Evolutionary conservation across 441 rosid genomes (phyloP), one percentile per base, ranked within the genome.

Genomic region (Erodium trifolium): DNA sequence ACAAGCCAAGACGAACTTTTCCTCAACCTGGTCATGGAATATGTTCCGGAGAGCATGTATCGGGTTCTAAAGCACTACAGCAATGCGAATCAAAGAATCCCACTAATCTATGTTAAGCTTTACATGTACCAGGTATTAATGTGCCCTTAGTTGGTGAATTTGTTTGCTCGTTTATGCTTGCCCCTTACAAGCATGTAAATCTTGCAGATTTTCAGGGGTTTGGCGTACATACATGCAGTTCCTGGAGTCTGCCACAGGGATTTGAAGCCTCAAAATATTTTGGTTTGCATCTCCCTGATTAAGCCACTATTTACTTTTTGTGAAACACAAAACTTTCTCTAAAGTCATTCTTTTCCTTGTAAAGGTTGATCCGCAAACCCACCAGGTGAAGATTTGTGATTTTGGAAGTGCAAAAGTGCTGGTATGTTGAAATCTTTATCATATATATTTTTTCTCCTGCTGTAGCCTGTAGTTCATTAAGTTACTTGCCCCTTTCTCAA

Each of bases 401-500:
- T 95, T 95, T 84, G 99, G 99, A 71, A 95, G 99, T 68, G 99
- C 99, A 19, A 95, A 95, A 87, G 93, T 88, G 82, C 87, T 95
- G 16, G 99, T 92, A 87, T 72, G 27, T 23, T 23, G 27, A 23
- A 23, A 23, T 23, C 27, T 34, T 34, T 45, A 6, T 62, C 4
- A 7, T 18, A 1, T 53, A 5, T 4, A 12, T 47, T 47, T 23
- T 23, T 2, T 23, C 27, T 23, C 27, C 27, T 23, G 27, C 27
- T 23, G 27, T 23, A 51, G 16, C 16, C 4, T 53, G 19, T 7
- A 7, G 14, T 53, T 53, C 1, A 14, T 23, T 23, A 23, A 23
- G 27, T 23, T 23, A 23, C 27, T 0, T 23, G 2, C 27, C 27
- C 27, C 27, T 23, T 23, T 23, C 27, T 23, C 27, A 23, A 23